Conservation (phyloP, 306 rosid species). For the Glycine latifolia region DNA sequence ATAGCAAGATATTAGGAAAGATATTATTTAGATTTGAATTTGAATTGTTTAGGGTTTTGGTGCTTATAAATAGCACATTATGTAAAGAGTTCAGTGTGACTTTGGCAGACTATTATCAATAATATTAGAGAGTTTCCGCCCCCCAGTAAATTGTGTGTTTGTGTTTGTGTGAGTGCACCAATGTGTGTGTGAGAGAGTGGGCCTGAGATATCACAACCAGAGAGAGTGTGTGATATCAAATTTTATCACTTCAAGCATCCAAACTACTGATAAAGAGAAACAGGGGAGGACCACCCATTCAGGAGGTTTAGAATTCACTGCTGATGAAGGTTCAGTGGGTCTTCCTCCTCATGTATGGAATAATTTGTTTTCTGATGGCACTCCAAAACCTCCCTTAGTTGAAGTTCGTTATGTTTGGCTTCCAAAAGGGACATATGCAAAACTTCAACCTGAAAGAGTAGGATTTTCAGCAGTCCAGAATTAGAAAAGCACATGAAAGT, state of each 20-base stretch:
- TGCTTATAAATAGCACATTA: too few species aligned
- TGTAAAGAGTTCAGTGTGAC: too few species aligned
- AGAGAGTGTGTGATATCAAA: too few species aligned
- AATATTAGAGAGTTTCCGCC: too few species aligned
- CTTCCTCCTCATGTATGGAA: constrained; percentile 97
- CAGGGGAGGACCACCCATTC: constrained; percentile 70
- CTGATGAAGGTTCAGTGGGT: constrained; percentile 82
- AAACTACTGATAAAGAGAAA: constrained; percentile 49
- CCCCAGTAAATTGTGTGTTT: too few species aligned
- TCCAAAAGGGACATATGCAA: constrained; percentile 91
- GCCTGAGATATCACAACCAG: too few species aligned
- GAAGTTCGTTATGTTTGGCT: constrained; percentile 94
- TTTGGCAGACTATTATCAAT: too few species aligned
- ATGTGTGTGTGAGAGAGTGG: too few species aligned
- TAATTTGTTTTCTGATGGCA: constrained; percentile 65
- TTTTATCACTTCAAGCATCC: constrained; percentile 51
- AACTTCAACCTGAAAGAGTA: constrained; percentile 84
- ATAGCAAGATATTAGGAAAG: too few species aligned
- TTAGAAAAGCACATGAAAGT: constrained; percentile 92
- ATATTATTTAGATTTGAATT: too few species aligned
- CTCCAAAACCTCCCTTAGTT: constrained; percentile 55
- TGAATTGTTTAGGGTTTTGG: too few species aligned
- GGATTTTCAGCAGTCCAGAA: constrained; percentile 87
- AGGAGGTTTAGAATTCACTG: constrained; percentile 96
- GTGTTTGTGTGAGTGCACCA: too few species aligned